Percentiles rank a stretch among this genome's conserved stretches.
phyloP scores from a whole-genome alignment of 2,329 filamentous ascomycete genomes.

The Diaporthe citrichinensis region DNA sequence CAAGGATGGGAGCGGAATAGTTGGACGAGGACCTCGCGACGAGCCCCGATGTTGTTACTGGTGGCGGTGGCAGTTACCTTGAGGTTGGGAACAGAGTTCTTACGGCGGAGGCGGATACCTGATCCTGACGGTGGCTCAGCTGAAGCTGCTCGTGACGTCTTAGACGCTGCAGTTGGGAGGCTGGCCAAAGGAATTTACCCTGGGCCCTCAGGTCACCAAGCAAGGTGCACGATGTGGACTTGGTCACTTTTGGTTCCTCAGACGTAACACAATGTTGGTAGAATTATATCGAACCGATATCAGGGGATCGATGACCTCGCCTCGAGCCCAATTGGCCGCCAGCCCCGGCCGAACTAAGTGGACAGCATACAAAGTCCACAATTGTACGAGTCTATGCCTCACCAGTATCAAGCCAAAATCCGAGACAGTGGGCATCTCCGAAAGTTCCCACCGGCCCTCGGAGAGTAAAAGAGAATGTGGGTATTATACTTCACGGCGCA shows the following conservation, averaged over 20 bases:
- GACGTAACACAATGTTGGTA: background rate
- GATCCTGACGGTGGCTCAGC: rapidly evolving
- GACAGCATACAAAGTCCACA: too few species aligned
- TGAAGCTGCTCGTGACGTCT: too few species aligned
- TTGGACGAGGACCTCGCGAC: background rate
- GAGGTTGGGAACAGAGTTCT: too few species aligned
- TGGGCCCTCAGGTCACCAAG: background rate
- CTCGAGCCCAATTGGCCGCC: background rate
- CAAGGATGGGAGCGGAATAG: background rate
- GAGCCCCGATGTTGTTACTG: background rate
- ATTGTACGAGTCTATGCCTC: background rate
- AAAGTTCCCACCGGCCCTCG: background rate
- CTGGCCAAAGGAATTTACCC: too few species aligned
- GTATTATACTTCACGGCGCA: background rate
- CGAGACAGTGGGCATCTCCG: slow-evolving; percentile 21
- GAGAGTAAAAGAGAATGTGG: background rate
- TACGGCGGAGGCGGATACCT: too few species aligned
- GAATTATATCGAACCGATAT: background rate
- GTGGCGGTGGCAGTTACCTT: background rate
- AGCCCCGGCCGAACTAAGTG: too few species aligned
- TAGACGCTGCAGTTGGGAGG: background rate
- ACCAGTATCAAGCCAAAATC: background rate
- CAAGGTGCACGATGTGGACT: background rate
- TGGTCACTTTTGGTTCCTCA: background rate
- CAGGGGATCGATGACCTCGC: background rate